phyloP scores from a whole-genome alignment of 352 stramenopile species.

The Phytophthora megakarya region DNA sequence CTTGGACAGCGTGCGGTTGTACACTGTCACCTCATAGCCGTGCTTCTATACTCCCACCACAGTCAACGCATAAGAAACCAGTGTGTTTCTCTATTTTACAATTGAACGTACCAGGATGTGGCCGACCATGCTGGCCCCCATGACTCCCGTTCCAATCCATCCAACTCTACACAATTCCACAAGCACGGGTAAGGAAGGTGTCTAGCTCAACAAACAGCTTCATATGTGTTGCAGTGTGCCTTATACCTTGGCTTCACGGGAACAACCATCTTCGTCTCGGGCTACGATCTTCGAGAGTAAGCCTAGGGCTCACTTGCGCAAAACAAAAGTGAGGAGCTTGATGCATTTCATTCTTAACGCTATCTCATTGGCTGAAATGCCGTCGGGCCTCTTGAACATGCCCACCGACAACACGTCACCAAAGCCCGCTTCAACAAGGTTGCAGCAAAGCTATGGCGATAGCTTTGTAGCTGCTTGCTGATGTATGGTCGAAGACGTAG shows the following conservation, averaged over 20 bases:
- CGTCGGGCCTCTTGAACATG: background rate
- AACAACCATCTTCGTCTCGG: constrained; percentile 23
- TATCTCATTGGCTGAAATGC: constrained; percentile 27
- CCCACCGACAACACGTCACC: constrained; percentile 14
- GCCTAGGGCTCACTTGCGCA: background rate
- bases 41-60: constrained; percentile 51
- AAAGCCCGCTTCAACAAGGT: background rate
- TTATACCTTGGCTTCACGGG: constrained; percentile 35
- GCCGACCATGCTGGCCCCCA: constrained; percentile 88
- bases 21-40: constrained; percentile 88
- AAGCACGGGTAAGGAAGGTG: no score
- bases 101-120: constrained; percentile 74
- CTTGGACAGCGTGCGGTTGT: constrained; percentile 86
- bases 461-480: constrained; percentile 14
- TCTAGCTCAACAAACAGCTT: no score
- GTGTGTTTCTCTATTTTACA: background rate
- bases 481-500: constrained; percentile 16
- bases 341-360: constrained; percentile 16
- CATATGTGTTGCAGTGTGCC: background rate
- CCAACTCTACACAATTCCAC: constrained; percentile 67
- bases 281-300: constrained; percentile 10
- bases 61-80: constrained; percentile 9
- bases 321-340: background rate
- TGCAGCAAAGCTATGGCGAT: constrained; percentile 2
- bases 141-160: constrained; percentile 88